A percentile compares a stretch with the other conserved stretches of the same genome.
Evolutionary conservation across 116 monocot genomes (phyloP).

Genomic region (Phalaenopsis hybrid): DNA sequence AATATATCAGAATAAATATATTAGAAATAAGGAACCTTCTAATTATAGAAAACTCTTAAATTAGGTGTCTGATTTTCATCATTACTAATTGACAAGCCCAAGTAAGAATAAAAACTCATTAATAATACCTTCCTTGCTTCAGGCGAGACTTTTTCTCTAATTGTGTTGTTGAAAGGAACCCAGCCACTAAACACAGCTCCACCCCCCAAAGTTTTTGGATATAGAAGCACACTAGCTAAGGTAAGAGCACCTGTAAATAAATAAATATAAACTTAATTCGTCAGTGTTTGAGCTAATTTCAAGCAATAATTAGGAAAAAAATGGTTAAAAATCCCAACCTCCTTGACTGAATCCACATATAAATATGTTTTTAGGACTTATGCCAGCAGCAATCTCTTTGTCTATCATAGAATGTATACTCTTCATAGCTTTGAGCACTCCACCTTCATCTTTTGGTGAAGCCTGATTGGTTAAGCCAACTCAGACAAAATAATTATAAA

Average conservation of each 20-base stretch:
- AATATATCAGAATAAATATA: too few species aligned
- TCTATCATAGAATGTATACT: conserved; percentile 76
- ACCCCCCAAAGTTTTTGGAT: conserved; percentile 76
- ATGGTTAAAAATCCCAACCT: conserved; percentile 26
- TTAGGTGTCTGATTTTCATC: too few species aligned
- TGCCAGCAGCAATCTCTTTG: conserved; percentile 59
- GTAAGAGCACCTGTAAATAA: conserved; percentile 66
- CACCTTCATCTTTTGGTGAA: conserved; percentile 57
- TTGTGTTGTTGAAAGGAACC: conserved; percentile 77
- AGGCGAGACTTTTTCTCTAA: conserved; percentile 52
- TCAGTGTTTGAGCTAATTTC: neutral
- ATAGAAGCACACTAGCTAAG: conserved; percentile 79
- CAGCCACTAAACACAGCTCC: conserved; percentile 87
- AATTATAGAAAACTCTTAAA: too few species aligned
- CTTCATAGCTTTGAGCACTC: conserved; percentile 64
- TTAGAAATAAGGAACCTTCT: too few species aligned
- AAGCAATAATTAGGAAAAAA: conserved; percentile 2
- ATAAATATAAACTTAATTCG: neutral
- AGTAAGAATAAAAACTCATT: neutral
- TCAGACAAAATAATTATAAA: neutral
- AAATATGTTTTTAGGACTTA: conserved; percentile 62
- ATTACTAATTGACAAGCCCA: too few species aligned
- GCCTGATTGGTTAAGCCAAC: conserved; percentile 26
- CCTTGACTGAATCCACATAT: conserved; percentile 94
- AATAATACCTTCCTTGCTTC: conserved; percentile 66